A percentile compares a stretch with the other conserved stretches of the same genome.
Conservation (phyloP, 225 moss, liverwort and hornwort genomes). For the Bryum argenteum region DNA sequence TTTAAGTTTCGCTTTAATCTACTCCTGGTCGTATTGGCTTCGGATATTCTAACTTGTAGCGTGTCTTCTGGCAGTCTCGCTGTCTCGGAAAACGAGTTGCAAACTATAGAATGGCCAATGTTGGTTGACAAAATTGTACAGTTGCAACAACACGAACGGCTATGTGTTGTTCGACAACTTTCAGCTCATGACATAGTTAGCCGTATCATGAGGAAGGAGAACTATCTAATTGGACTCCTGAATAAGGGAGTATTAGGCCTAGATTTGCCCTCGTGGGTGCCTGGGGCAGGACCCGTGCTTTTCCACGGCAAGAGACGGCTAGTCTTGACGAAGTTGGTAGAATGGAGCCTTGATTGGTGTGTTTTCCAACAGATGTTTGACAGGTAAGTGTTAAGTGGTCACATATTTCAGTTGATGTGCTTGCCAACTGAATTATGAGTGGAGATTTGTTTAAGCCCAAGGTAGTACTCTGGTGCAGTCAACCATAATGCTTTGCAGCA, state of each 20-base stretch:
- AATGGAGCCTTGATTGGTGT: slow-evolving; percentile 99
- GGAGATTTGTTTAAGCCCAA: slow-evolving; percentile 13
- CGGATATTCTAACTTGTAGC: slow-evolving; percentile 22
- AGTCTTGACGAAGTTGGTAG: slow-evolving; percentile 88
- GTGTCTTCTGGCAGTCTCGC: slow-evolving; percentile 65
- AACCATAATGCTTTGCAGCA: slow-evolving; percentile 12
- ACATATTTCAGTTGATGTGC: background rate
- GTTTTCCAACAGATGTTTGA: slow-evolving; percentile 99
- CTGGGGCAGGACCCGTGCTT: slow-evolving; percentile 79
- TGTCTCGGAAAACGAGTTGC: slow-evolving; percentile 89
- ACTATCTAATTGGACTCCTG: slow-evolving; percentile 85
- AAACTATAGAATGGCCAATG: slow-evolving; percentile 93
- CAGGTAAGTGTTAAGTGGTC: slow-evolving; percentile 48
- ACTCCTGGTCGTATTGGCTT: slow-evolving; percentile 5
- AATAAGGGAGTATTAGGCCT: slow-evolving; percentile 90
- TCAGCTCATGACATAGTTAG: slow-evolving; percentile 99
- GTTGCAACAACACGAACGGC: slow-evolving; percentile 83
- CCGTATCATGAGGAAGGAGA: slow-evolving; percentile 98
- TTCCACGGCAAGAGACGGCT: slow-evolving; percentile 70
- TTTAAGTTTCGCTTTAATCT: slow-evolving; percentile 1
- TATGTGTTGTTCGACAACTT: slow-evolving; percentile 92
- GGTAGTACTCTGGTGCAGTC: slow-evolving; percentile 2
- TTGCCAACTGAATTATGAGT: slow-evolving; percentile 10
- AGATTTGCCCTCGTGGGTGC: slow-evolving; percentile 83
- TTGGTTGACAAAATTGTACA: slow-evolving; percentile 96